Evolutionary conservation across 2,329 filamentous ascomycete genomes (phyloP).

Genomic region (Epichloe hybrida): DNA sequence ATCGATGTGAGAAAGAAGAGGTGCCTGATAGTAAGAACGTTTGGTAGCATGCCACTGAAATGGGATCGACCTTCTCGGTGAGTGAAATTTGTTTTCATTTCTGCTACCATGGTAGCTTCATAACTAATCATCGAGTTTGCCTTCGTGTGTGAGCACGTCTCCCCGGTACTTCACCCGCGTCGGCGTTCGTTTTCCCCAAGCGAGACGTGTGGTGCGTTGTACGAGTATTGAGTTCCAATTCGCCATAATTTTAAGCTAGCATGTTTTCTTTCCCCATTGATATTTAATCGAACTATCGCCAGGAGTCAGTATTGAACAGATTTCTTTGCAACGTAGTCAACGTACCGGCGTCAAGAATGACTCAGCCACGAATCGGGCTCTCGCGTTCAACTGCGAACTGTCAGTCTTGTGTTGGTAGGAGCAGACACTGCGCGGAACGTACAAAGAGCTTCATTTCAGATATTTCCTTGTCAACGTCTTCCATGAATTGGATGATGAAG

Average conservation of each 20-base stretch:
- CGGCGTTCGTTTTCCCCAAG: background rate
- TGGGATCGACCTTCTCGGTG: background rate
- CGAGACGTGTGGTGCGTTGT: background rate
- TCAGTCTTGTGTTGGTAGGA: conserved; percentile 6
- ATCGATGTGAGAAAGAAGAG: too few relatives aligned
- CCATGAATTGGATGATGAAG: conserved; percentile 99
- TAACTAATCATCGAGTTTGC: conserved; percentile 1
- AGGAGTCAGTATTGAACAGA: conserved; percentile 3
- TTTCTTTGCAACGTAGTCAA: background rate
- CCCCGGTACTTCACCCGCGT: background rate
- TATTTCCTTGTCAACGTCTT: conserved; percentile 99
- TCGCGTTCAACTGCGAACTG: conserved; percentile 64
- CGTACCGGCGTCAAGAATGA: conserved; percentile 88
- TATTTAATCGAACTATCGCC: conserved; percentile 19
- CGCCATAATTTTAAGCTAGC: background rate
- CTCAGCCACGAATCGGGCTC: conserved; percentile 94
- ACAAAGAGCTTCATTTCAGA: conserved; percentile 99
- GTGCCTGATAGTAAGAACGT: background rate
- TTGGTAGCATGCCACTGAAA: background rate
- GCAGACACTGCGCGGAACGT: conserved; percentile 25
- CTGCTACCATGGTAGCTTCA: conserved; percentile 1
- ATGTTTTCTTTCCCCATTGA: background rate
- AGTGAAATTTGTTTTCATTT: conserved; percentile 1
- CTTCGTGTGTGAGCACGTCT: background rate
- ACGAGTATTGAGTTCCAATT: background rate